Base-by-base conservation (phyloP, 306 rosid species). In the Prunus persica region DNA sequence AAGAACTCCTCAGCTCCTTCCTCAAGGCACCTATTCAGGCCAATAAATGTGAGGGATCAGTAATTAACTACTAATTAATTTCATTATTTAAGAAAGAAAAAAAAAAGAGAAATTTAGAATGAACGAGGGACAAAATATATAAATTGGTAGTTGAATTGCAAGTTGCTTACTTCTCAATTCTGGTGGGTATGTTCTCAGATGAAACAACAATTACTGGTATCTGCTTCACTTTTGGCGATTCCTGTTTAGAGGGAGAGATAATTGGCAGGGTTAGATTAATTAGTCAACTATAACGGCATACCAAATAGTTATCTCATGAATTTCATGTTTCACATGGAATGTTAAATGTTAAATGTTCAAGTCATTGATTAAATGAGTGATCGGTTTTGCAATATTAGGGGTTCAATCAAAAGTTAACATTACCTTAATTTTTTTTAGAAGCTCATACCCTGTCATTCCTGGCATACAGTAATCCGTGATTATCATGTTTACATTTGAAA, bases 381-480 rank as follows among this genome's bases (percentile, higher is more conserved):
- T 0, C 41, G 6, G 41, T 34, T 14, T 13, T 50, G n/a, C 8
- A 50, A 4, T 50, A 3, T 28, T 32, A 14, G 24, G 1, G n/a
- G 19, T 9, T 58, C 24, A 25, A 22, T 58, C 65, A 22, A 7
- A 2, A n/a, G 15, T 41, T 68, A 58, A 2, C 24, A 18, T 71
- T 63, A 80, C 84, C 80, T 80, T 75, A 1, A 75, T 64, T 32
- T 75, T 80, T 69, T 75, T 75, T 0, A 80, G 80, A 27, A 75
- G 80, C 28, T 80, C 84, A 71, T 75, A 80, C 19, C 84, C 73
- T 64, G 84, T 75, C 84, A 80, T 80, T 63, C 84, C 80, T 4
- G 73, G 84, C 84, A 80, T 80, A 66, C 76, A 80, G 71, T 80
- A 80, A 69, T 80, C 84, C 6, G 80, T 80, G 80, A 80, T 75